Percentiles rank a stretch among this genome's conserved stretches.
Conservation (phyloP, 805 yeast genomes). For the Saturnispora mendoncae region DNA sequence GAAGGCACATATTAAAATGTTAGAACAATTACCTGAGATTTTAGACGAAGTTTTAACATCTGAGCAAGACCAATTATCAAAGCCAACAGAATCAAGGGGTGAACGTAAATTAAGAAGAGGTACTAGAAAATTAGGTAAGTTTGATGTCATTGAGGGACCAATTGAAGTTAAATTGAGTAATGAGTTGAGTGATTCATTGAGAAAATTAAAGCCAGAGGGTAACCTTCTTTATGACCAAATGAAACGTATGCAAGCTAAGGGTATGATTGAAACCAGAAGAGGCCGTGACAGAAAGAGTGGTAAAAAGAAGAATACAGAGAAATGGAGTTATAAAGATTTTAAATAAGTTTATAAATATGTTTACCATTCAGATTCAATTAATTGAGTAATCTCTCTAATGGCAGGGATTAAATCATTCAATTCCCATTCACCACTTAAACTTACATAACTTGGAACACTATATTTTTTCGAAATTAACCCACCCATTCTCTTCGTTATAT, state of each 20-base stretch:
- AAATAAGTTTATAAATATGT: conserved; percentile 30
- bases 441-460: conserved; percentile 36
- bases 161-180: conserved; percentile 77
- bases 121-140: conserved; percentile 34
- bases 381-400: conserved; percentile 23
- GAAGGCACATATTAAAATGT: conserved; percentile 51
- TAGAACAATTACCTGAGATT: conserved; percentile 43
- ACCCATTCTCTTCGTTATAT: conserved; percentile 36
- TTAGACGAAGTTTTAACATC: conserved; percentile 19
- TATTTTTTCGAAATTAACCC: conserved; percentile 33
- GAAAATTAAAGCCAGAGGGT: conserved; percentile 86
- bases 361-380: conserved; percentile 23
- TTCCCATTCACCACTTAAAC: conserved; percentile 33
- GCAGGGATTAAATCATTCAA: conserved; percentile 25
- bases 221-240: conserved; percentile 74
- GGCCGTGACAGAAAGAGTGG: conserved; percentile 57
- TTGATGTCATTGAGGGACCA: conserved; percentile 35
- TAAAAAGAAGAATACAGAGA: conserved; percentile 72
- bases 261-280: conserved; percentile 78
- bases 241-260: conserved; percentile 72
- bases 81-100: conserved; percentile 15
- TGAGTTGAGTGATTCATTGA: conserved; percentile 77
- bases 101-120: conserved; percentile 24
- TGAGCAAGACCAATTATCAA: conserved; percentile 7
- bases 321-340: conserved; percentile 89